Conservation (phyloP, 2,329 filamentous ascomycete genomes). For the Monosporascus cannonballus region DNA sequence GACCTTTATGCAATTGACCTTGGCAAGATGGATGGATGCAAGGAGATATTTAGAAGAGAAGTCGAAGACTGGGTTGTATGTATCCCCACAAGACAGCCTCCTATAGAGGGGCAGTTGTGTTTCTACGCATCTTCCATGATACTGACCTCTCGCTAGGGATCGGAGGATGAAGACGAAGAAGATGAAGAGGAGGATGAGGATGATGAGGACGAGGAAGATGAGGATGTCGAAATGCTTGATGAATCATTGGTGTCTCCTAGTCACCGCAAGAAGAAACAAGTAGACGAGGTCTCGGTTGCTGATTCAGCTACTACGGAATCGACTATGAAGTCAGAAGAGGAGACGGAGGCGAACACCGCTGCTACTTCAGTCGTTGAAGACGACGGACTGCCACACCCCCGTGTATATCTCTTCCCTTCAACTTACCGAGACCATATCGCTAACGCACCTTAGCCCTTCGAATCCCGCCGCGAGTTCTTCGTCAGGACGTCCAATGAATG, state of each 20-base stretch:
- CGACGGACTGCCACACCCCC: conserved; percentile 69
- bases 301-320: conserved; percentile 30
- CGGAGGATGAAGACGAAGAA: conserved; percentile 40
- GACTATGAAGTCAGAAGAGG: conserved; percentile 30
- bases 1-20: conserved; percentile 90
- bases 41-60: conserved; percentile 81
- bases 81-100: neutral
- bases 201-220: conserved; percentile 54
- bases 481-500: conserved; percentile 79
- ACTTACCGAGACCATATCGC: neutral
- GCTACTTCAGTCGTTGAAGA: conserved; percentile 46
- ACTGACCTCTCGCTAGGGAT: conserved; percentile 39
- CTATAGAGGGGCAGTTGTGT: neutral
- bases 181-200: conserved; percentile 48
- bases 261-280: conserved; percentile 50
- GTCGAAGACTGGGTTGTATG: conserved; percentile 75
- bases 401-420: conserved; percentile 32
- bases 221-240: conserved; percentile 49
- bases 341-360: conserved; percentile 37
- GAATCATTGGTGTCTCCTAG: conserved; percentile 44
- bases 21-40: conserved; percentile 91
- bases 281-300: conserved; percentile 34
- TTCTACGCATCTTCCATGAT: neutral
- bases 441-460: conserved; percentile 63
- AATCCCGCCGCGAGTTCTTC: conserved; percentile 88